Conservation (phyloP, 73 alveolate species). For the Tetrahymena borealis region DNA sequence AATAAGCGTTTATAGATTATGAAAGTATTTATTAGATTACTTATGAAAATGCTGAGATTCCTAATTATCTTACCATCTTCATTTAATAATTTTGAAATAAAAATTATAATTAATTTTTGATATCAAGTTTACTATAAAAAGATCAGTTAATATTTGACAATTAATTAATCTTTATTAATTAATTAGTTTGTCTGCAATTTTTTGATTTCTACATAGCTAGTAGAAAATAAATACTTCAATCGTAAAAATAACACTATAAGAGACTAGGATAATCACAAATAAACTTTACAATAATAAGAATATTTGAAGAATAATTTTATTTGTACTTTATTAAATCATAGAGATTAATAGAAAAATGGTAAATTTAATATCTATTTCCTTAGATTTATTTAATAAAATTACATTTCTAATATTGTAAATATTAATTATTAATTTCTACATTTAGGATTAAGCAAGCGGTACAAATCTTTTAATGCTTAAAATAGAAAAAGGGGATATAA, state of each 20-base stretch:
- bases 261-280: too few relatives aligned
- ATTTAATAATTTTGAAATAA: not conserved
- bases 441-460: not conserved
- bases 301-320: not conserved
- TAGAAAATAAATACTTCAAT: too few relatives aligned
- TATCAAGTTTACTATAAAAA: not conserved
- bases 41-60: too few relatives aligned
- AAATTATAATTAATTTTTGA: not conserved
- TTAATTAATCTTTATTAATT: not conserved
- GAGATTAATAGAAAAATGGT: not conserved
- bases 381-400: not conserved
- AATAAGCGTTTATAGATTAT: too few relatives aligned
- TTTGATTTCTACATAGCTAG: not conserved
- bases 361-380: not conserved
- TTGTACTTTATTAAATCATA: not conserved
- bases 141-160: not conserved
- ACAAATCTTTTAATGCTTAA: not conserved
- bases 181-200: not conserved
- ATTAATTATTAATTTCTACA: not conserved
- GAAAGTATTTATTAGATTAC: too few relatives aligned
- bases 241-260: too few relatives aligned
- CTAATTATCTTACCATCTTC: not conserved
- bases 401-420: not conserved
- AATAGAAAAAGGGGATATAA: not conserved
- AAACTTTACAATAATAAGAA: too few relatives aligned